Evolutionary conservation across 768 basidiomycete genomes (phyloP), one percentile per base, ranked within the genome.

Genomic region (Daedalea quercina): DNA sequence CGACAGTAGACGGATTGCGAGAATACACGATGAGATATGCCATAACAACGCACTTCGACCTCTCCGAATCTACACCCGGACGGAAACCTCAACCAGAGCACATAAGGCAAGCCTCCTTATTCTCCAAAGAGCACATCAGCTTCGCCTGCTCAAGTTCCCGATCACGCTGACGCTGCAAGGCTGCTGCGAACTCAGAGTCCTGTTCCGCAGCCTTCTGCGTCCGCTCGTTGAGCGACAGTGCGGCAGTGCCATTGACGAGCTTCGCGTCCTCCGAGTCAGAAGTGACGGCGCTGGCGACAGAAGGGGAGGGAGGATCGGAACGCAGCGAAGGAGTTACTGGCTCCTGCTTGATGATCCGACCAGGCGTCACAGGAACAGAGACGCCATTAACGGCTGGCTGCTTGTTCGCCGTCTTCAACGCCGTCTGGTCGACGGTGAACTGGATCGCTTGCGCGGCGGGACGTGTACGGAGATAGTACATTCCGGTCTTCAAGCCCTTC

Each of bases 401-500:
- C 31, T 59, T 51, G 47, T 63, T 61, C 53, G 63, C 67, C 47
- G 79, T 76, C 69, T 87, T 86, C 52, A 95, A 73, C 49, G 89
- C 70, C 34, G 73, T 79, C 67, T 89, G 85, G 67, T 95, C 94
- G 54, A 98, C 82, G 9, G 96, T 99, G 76, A 99, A 97, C 73
- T 99, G 93, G 67, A 95, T 94, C 47, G 96, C 96, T 64, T 92
- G 87, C 12, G 92, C 90, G 9, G 94, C 94, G 3, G 96, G 91
- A 49, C 91, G 81, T 33, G 96, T 97, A 51, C 96, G 83, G 47
- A 99, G 79, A 70, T 99, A 98, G 73, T 93, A 94, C 90, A 95
- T 94, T 60, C 95, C 96, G 1, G 96, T 99, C 81, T 99, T 99
- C 65, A 99, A 73, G 31, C 96, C 96, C 73, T 92, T 92, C 80